Evolutionary conservation across 192 early-diverging fungal species (phyloP).

Genomic region (Coemansia sp.): DNA sequence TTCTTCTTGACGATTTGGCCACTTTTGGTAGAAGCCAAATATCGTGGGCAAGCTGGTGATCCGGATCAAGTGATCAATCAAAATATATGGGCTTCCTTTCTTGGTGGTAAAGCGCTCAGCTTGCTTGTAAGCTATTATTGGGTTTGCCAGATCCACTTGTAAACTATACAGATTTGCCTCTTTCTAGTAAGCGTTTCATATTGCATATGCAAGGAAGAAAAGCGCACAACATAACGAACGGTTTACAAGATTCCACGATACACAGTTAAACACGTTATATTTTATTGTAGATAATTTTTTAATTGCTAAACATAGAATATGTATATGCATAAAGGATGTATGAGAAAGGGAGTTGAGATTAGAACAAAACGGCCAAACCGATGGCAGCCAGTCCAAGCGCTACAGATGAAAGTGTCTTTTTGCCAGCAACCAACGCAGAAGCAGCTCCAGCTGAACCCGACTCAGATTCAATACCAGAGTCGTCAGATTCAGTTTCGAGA

Average conservation of each 20-base stretch:
- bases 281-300: background rate
- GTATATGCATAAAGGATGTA: background rate
- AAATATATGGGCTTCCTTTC: too few relatives aligned
- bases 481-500: background rate
- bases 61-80: too few relatives aligned
- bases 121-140: too few relatives aligned
- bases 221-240: too few relatives aligned
- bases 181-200: too few relatives aligned
- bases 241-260: too few relatives aligned
- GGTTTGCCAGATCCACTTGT: too few relatives aligned
- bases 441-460: background rate
- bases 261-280: background rate
- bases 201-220: too few relatives aligned
- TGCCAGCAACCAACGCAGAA: background rate
- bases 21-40: background rate
- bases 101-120: too few relatives aligned
- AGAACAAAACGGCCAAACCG: background rate
- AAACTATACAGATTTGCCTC: too few relatives aligned
- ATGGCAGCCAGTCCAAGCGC: background rate
- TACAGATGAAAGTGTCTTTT: background rate
- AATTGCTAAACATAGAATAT: background rate
- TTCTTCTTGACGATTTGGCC: too few relatives aligned
- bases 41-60: too few relatives aligned
- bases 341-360: background rate
- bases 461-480: background rate